Evolutionary conservation across 1,139 yeast species (phyloP), one percentile per base, ranked within the genome.

Genomic region (Wickerhamiella infanticola): DNA sequence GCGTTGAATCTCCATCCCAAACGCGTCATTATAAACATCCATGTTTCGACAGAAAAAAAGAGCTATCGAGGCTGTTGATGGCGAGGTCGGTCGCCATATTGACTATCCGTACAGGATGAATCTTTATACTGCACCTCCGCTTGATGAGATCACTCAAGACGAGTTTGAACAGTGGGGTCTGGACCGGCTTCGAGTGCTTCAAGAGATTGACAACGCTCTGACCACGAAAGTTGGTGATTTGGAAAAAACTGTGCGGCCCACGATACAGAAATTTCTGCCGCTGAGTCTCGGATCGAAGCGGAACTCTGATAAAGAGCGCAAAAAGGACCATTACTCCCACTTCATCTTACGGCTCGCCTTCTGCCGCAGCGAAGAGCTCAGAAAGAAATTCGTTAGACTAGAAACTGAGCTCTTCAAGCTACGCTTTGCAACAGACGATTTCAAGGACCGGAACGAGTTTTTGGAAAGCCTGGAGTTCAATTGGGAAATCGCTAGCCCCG

Each of bases 151-250:
- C 57, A 85, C 96, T 0, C 62, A 90, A 37, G 96, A 88, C 53
- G 83, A 90, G 59, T 93, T 90, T 62, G 98, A 90, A 63, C 71
- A 72, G 18, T 90, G 96, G 96, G 97, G 97, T 6, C 81, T 90
- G 44, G 97, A 90, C 58, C 69, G 99, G 51, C 70, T 90, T 52
- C 78, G 80, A 58, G 76, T 90, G 7, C 70, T 93, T 49, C 74
- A 85, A 48, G 95, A 86, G 60, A 79, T 90, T 44, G 96, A 88
- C 58, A 78, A 80, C 51, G 78, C 79, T 57, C 25, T 39, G 13
- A 18, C 7, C 7, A 27, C 13, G 4, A 63, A 74, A 1, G 61
- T 72, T 43, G 74, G 73, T 51, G 96, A 86, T 48, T 74, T 77
- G 41, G 90, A 81, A 55, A 59, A 66, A 8, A 66, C 74, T 9